Evolutionary conservation across 257 asterid genomes (phyloP).

Genomic region (Plantago ovata): DNA sequence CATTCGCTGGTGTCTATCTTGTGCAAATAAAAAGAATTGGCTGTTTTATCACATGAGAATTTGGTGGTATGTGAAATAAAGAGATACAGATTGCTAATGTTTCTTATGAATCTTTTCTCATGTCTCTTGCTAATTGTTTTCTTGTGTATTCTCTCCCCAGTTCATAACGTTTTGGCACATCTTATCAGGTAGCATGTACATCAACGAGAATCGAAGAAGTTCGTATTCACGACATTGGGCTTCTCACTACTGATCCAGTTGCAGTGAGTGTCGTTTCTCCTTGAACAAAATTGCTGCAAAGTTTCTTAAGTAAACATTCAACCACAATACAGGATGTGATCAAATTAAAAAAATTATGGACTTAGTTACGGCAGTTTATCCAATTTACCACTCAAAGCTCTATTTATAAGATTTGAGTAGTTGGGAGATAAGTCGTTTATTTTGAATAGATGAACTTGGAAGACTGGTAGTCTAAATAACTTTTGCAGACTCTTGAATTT

Average conservation of each 20-base stretch:
- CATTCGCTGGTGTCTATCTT: too few species aligned
- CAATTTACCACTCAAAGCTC: neutral
- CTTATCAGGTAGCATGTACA: conserved; percentile 70
- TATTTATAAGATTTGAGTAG: neutral
- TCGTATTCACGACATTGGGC: conserved; percentile 74
- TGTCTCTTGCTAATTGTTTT: too few species aligned
- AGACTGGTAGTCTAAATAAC: conserved; percentile 10
- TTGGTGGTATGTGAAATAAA: too few species aligned
- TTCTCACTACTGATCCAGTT: conserved; percentile 69
- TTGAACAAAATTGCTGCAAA: conserved; percentile 15
- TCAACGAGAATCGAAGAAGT: conserved; percentile 66
- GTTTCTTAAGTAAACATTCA: neutral
- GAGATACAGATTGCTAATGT: too few species aligned
- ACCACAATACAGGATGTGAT: neutral
- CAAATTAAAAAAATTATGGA: neutral
- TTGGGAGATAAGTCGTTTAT: neutral
- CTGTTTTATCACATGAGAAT: too few species aligned
- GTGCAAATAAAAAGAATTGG: too few species aligned
- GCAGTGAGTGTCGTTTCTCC: conserved; percentile 53
- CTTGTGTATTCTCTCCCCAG: neutral
- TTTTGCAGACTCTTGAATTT: neutral
- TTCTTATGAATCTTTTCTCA: too few species aligned
- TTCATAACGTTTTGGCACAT: conserved; percentile 7
- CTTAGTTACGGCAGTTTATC: neutral
- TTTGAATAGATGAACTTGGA: conserved; percentile 1